A percentile compares a stretch with the other conserved stretches of the same genome.
Evolutionary conservation across 148 eudicot genomes (phyloP).

Genomic region (Arctostaphylos glauca): DNA sequence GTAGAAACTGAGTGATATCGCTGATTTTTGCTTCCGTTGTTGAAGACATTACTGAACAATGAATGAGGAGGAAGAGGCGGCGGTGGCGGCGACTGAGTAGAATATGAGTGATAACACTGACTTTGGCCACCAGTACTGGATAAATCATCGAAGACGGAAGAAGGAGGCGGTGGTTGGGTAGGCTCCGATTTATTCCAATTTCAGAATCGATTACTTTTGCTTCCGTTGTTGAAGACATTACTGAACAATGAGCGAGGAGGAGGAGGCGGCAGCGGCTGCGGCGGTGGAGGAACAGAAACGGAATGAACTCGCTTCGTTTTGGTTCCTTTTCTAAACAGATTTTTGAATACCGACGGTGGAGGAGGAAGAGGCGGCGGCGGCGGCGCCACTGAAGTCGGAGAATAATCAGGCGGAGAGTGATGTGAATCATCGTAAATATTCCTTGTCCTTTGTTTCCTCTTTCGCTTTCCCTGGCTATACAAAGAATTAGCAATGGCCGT

Average conservation of each 20-base stretch:
- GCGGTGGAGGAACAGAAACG: constrained; percentile 25
- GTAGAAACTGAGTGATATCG: constrained; percentile 16
- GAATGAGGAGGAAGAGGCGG: constrained; percentile 39
- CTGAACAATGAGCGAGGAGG: constrained; percentile 28
- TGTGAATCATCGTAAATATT: constrained; percentile 26
- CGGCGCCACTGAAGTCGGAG: neutral
- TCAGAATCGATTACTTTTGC: constrained; percentile 33
- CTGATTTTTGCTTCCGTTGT: constrained; percentile 30
- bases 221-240: constrained; percentile 28
- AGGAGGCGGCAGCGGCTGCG: constrained; percentile 45
- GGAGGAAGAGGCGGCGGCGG: constrained; percentile 26
- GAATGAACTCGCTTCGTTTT: constrained; percentile 57
- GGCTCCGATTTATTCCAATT: constrained; percentile 2
- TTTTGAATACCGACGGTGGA: constrained; percentile 40
- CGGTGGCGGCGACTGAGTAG: constrained; percentile 25
- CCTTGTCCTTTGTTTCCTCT: constrained; percentile 32
- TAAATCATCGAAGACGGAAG: no score
- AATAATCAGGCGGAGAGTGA: constrained; percentile 12
- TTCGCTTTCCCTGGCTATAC: constrained; percentile 41
- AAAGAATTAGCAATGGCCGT: constrained; percentile 46
- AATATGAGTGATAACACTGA: constrained; percentile 39
- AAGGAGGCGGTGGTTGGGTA: constrained; percentile 30
- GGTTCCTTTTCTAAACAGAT: constrained; percentile 41
- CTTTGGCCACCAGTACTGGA: constrained; percentile 17
- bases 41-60: constrained; percentile 28